Evolutionary conservation across 805 yeast genomes (phyloP).

Genomic region (Yamadazyma tumulicola): DNA sequence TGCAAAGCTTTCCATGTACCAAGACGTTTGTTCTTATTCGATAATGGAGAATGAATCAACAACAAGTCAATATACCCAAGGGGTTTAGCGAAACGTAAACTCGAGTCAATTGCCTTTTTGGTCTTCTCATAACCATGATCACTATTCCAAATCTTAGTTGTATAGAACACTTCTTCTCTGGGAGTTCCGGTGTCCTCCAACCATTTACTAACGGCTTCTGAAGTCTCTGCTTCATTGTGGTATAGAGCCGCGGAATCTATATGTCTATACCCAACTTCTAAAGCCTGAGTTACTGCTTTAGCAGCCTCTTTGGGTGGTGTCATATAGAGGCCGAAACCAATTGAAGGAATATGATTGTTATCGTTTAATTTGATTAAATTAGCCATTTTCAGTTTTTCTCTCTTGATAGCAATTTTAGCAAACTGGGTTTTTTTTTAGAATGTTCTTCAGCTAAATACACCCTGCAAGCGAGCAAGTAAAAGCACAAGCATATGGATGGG

Average conservation of each 20-base stretch:
- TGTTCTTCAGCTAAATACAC: too few species aligned
- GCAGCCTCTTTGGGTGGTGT: constrained; percentile 5
- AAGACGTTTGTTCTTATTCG: constrained; percentile 6
- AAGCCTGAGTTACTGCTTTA: constrained; percentile 35
- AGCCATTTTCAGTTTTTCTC: too few species aligned
- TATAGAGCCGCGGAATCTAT: constrained; percentile 72
- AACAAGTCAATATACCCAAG: constrained; percentile 40
- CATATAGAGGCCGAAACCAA: constrained; percentile 12
- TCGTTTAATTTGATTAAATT: constrained; percentile 4
- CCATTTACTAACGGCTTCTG: constrained; percentile 52
- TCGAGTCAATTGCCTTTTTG: constrained; percentile 24
- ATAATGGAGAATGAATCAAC: constrained; percentile 55
- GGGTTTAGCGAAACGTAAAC: constrained; percentile 28
- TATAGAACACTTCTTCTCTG: constrained; percentile 33
- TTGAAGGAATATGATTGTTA: constrained; percentile 7
- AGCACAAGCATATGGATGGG: too few species aligned
- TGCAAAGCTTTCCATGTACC: constrained; percentile 80
- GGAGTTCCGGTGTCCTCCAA: constrained; percentile 11
- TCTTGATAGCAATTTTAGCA: too few species aligned
- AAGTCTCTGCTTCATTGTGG: constrained; percentile 59
- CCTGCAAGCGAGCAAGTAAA: too few species aligned
- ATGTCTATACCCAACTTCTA: constrained; percentile 67
- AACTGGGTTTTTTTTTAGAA: too few species aligned
- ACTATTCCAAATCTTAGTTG: constrained; percentile 27
- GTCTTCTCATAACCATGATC: constrained; percentile 36